A percentile compares a stretch with the other conserved stretches of the same genome.
Evolutionary conservation across 2,329 filamentous ascomycete genomes (phyloP).

Genomic region (Dendrostoma leiphaemia): DNA sequence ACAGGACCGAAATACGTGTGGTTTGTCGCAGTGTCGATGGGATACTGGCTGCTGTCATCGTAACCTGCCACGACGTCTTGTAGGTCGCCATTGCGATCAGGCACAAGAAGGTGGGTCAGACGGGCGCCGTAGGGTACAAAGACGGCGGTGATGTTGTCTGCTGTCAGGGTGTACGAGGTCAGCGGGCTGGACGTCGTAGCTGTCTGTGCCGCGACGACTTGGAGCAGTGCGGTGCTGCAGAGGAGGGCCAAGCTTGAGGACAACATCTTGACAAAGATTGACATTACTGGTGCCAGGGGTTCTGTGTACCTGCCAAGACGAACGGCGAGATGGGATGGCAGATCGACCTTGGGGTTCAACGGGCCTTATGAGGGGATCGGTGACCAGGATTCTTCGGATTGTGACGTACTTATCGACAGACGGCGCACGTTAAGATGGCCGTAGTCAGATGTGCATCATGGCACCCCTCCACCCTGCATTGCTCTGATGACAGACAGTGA

Average conservation of each 20-base stretch:
- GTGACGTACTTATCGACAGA: neutral
- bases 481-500: neutral
- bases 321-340: too few species aligned
- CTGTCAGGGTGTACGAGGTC: slow-evolving; percentile 12
- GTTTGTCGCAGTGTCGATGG: slow-evolving; percentile 8
- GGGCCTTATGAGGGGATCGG: slow-evolving; percentile 4
- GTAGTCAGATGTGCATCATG: neutral
- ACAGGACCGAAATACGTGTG: slow-evolving; percentile 10
- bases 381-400: neutral
- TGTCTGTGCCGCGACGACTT: slow-evolving; percentile 4
- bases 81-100: slow-evolving; percentile 4
- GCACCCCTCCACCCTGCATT: neutral
- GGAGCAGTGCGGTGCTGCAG: slow-evolving; percentile 3
- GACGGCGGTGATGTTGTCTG: slow-evolving; percentile 14
- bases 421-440: neutral
- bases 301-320: neutral
- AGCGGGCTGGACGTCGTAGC: slow-evolving; percentile 5
- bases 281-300: neutral
- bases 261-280: neutral
- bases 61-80: slow-evolving; percentile 14
- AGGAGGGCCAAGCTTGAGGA: neutral
- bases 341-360: neutral
- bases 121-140: slow-evolving; percentile 11
- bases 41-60: slow-evolving; percentile 10
- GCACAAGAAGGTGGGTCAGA: slow-evolving; percentile 12